Evolutionary conservation across 345 rosid species (phyloP).

Genomic region (Dovyalis caffra): DNA sequence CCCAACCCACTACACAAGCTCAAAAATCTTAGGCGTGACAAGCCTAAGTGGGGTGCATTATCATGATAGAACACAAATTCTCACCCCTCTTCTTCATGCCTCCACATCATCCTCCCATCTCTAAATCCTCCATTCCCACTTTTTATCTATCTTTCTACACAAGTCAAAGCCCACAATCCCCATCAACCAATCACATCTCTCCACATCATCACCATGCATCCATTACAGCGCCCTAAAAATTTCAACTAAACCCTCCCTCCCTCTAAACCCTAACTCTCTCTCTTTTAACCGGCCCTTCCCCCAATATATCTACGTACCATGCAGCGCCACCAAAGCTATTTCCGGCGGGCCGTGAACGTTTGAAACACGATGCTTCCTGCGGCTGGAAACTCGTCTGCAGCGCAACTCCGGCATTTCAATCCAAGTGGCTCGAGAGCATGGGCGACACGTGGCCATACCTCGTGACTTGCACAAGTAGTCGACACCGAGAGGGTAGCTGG

Average conservation of each 20-base stretch:
- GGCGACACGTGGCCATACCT: constrained; percentile 63
- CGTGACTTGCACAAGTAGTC: constrained; percentile 50
- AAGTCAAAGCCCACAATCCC: constrained; percentile 32
- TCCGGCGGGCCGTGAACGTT: constrained; percentile 70
- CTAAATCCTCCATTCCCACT: not conserved
- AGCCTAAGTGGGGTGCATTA: constrained; percentile 85
- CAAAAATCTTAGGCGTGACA: constrained; percentile 87
- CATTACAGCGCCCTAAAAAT: constrained; percentile 3
- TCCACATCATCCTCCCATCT: constrained; percentile 23
- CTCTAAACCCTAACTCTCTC: constrained; percentile 13
- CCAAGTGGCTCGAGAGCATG: constrained; percentile 63
- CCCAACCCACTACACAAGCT: constrained; percentile 44
- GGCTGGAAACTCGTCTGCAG: constrained; percentile 67
- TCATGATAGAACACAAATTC: constrained; percentile 53
- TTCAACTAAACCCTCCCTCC: constrained; percentile 23
- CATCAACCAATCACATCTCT: constrained; percentile 36
- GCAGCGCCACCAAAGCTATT: not conserved
- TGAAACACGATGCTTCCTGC: constrained; percentile 71
- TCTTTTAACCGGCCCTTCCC: not conserved
- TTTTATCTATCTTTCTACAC: constrained; percentile 36
- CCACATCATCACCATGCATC: constrained; percentile 40
- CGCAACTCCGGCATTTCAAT: constrained; percentile 66
- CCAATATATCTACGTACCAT: not conserved
- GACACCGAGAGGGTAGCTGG: constrained; percentile 71
- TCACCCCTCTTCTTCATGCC: not conserved